Base-by-base conservation (phyloP, 176 grass and related monocot species). In the maize (Zea mays) region DNA sequence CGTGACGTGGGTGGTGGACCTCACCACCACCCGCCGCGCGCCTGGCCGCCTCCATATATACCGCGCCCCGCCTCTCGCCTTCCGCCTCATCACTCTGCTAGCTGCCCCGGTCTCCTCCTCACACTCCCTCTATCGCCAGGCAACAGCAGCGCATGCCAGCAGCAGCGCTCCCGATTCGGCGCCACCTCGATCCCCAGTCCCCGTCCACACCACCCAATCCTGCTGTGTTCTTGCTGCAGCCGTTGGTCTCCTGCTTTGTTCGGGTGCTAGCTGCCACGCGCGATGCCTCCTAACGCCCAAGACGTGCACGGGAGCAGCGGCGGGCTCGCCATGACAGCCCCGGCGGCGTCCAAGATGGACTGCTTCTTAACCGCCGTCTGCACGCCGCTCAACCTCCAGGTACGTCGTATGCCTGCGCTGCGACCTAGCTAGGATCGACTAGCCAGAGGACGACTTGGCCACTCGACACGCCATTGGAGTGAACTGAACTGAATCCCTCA, bases 381-480 rank as follows among this genome's bases (percentile, higher is more conserved):
- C 85, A 82, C 88, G 42, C 92, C 96, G 45, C 83, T 99, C 15
- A 76, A 85, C 43, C 90, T 98, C 42, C 87, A 91, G 91, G 94
- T 97, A 81, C 27, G 27, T 27, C 27, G 27, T 27, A 27, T 27
- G 27, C 27, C 27, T 27, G 27, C 27, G 27, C 27, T 27, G 27
- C 27, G 27, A 27, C 27, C 27, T 27, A 27, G 27, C 27, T 27
- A 27, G 27, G 27, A 27, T 27, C 27, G 27, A 27, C 27, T 27
- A 27, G 27, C 27, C 27, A 27, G 27, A 27, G 27, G 27, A 27
- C 27, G 27, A 27, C 0, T 0, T 1, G 1, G 1, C 27, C 27
- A 27, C 27, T 27, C 27, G 27, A 27, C 27, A 27, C 27, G 27
- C 27, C 27, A 27, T 27, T 27, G 27, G 27, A 27, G 27, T 27